These are phyloP conservation scores for Phytophthora crassamura DNA, from an alignment of 352 stramenopile genomes.

Conservation along the genomic window DNA sequence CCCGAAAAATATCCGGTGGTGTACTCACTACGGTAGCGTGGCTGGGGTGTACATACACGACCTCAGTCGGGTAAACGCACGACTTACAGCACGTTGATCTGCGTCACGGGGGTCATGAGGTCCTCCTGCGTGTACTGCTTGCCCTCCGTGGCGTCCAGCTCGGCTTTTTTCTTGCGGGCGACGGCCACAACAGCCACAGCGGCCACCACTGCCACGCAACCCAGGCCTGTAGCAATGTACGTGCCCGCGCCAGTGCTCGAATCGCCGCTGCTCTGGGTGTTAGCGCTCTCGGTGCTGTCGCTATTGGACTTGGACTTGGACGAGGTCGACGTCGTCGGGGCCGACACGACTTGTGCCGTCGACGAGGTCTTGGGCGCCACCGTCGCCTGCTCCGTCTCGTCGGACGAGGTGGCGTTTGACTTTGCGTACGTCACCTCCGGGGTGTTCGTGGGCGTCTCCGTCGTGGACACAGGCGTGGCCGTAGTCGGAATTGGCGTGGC, in stretches of 20 bases:
- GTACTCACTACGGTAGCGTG: conserved; percentile 21
- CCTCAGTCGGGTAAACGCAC: conserved; percentile 24
- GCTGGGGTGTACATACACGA: conserved; percentile 16
- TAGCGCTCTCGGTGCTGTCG: conserved; percentile 16
- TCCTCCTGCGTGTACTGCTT: conserved; percentile 42
- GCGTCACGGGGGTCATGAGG: conserved; percentile 50
- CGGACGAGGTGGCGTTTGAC: conserved; percentile 26
- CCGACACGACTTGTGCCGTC: conserved; percentile 12
- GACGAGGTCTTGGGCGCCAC: conserved; percentile 14
- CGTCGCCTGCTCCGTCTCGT: conserved; percentile 28
- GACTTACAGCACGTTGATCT: conserved; percentile 53
- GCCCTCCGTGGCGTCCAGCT: conserved; percentile 44
- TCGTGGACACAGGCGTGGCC: conserved; percentile 14
- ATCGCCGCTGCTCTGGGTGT: conserved; percentile 17
- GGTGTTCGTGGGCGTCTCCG: conserved; percentile 12
- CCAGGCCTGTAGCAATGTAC: conserved; percentile 22
- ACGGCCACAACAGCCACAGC: conserved; percentile 47
- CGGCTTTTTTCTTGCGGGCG: conserved; percentile 63
- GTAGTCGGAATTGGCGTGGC: conserved; percentile 5
- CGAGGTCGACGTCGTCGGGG: conserved; percentile 19
- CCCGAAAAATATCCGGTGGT: conserved; percentile 18
- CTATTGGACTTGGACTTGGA: conserved; percentile 7
- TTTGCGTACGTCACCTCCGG: conserved; percentile 14
- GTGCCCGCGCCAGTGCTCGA: conserved; percentile 11
- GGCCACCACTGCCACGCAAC: conserved; percentile 32